A percentile compares a stretch with the other conserved stretches of the same genome.
These are phyloP conservation scores for Stagonosporopsis vannaccii DNA, from an alignment of 2,329 filamentous ascomycete species.

Conservation along the genomic window DNA sequence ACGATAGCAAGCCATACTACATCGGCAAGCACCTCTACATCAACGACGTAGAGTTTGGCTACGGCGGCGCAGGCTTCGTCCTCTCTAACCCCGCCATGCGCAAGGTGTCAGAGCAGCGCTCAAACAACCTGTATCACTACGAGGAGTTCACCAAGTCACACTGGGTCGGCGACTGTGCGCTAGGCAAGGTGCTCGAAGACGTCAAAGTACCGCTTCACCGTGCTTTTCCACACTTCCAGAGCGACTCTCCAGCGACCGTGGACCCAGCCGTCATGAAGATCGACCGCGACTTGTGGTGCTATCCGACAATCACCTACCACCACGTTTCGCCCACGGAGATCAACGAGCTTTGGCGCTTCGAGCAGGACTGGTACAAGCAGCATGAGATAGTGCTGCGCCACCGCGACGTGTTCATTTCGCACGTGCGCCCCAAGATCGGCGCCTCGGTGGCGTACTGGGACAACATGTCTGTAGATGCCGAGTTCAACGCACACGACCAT, in stretches of 20 bases:
- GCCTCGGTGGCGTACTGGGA: slow-evolving; percentile 40
- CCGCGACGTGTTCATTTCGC: slow-evolving; percentile 48
- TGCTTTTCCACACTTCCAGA: slow-evolving; percentile 56
- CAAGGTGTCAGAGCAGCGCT: slow-evolving; percentile 43
- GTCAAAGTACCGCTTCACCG: slow-evolving; percentile 46
- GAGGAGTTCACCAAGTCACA: slow-evolving; percentile 46
- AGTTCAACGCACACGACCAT: slow-evolving; percentile 47
- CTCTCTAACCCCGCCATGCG: slow-evolving; percentile 53
- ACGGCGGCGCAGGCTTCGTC: slow-evolving; percentile 56
- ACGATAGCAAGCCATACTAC: slow-evolving; percentile 51
- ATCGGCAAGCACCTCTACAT: slow-evolving; percentile 55
- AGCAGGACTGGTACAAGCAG: slow-evolving; percentile 49
- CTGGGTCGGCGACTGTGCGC: slow-evolving; percentile 51
- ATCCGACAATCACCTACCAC: slow-evolving; percentile 52
- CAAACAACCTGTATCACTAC: slow-evolving; percentile 41
- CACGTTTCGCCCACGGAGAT: slow-evolving; percentile 49
- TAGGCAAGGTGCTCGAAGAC: slow-evolving; percentile 49
- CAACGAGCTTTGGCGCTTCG: slow-evolving; percentile 50
- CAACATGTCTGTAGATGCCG: slow-evolving; percentile 47
- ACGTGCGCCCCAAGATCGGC: slow-evolving; percentile 42
- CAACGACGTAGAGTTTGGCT: slow-evolving; percentile 54
- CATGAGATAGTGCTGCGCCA: slow-evolving; percentile 46
- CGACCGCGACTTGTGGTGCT: slow-evolving; percentile 53
- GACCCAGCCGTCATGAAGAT: slow-evolving; percentile 48
- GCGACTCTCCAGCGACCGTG: slow-evolving; percentile 53